These are phyloP conservation scores for Saposhnikovia divaricata DNA, from an alignment of 129 eudicot species.

Conservation along the genomic window DNA sequence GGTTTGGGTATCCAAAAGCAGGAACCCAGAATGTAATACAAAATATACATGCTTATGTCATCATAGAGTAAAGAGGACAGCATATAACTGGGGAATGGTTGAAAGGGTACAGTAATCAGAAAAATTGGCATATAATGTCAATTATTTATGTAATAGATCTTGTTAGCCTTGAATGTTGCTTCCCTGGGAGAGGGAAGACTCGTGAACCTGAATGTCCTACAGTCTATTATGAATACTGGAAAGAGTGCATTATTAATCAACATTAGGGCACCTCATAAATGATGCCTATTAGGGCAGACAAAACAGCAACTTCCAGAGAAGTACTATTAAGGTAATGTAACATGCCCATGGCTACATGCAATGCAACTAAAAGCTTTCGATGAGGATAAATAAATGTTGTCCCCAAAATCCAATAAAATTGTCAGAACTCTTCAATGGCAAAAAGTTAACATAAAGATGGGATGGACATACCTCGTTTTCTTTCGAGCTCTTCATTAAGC, in stretches of 20 bases:
- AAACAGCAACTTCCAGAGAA: background rate
- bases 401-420: background rate
- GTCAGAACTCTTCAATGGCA: background rate
- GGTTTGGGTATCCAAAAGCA: background rate
- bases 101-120: background rate
- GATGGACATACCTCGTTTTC: conserved; percentile 63
- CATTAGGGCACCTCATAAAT: background rate
- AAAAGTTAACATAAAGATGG: background rate
- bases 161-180: background rate
- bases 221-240: background rate
- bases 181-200: background rate
- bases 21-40: background rate
- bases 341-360: background rate
- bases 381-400: background rate
- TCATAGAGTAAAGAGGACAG: background rate
- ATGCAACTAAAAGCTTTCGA: background rate
- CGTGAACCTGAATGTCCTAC: background rate
- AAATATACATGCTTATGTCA: background rate
- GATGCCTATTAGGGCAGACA: background rate
- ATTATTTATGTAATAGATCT: background rate
- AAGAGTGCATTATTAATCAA: background rate
- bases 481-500: conserved; percentile 81
- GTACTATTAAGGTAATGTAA: background rate
- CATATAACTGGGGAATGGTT: background rate
- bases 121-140: too few species aligned